A percentile compares a stretch with the other conserved stretches of the same genome.
Evolutionary conservation across 2,329 filamentous ascomycete species (phyloP).

Genomic region (Verticillium nonalfalfae): DNA sequence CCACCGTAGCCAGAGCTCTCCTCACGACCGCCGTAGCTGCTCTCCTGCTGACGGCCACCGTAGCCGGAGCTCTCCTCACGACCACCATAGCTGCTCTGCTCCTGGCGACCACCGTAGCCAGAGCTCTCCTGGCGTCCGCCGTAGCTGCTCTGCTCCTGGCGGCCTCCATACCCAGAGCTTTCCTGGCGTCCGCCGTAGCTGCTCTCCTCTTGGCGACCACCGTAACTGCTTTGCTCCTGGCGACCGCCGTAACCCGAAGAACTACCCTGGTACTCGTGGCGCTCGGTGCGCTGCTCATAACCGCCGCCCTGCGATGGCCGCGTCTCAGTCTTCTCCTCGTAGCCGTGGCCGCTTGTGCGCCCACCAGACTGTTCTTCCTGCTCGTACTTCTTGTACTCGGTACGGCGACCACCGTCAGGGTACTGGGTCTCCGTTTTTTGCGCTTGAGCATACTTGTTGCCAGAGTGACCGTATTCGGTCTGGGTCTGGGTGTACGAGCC

Average conservation of each 20-base stretch:
- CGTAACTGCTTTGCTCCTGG: slow-evolving; percentile 15
- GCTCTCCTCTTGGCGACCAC: slow-evolving; percentile 13
- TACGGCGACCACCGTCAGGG: slow-evolving; percentile 47
- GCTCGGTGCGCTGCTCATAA: slow-evolving; percentile 43
- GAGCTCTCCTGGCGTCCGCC: slow-evolving; percentile 14
- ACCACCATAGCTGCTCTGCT: slow-evolving; percentile 16
- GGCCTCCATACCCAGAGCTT: no score
- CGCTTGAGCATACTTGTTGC: slow-evolving; percentile 53
- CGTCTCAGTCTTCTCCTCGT: slow-evolving; percentile 52
- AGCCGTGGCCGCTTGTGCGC: slow-evolving; percentile 44
- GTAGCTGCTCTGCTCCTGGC: slow-evolving; percentile 9
- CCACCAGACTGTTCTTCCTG: slow-evolving; percentile 38
- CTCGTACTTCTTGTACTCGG: slow-evolving; percentile 58
- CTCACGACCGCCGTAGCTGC: slow-evolving; percentile 17
- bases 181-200: no score
- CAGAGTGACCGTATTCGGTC: slow-evolving; percentile 54
- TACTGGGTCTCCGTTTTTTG: slow-evolving; percentile 54
- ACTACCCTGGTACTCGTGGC: slow-evolving; percentile 32
- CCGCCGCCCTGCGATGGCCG: slow-evolving; percentile 33
- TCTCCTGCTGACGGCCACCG: slow-evolving; percentile 14
- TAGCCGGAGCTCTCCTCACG: slow-evolving; percentile 13
- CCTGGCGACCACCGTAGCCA: slow-evolving; percentile 15
- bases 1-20: slow-evolving; percentile 15
- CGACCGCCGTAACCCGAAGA: slow-evolving; percentile 16
- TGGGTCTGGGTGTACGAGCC: slow-evolving; percentile 56